Evolutionary conservation across 2,329 filamentous ascomycete species (phyloP), one percentile per base, ranked within the genome.

Genomic region (Balansia obtecta): DNA sequence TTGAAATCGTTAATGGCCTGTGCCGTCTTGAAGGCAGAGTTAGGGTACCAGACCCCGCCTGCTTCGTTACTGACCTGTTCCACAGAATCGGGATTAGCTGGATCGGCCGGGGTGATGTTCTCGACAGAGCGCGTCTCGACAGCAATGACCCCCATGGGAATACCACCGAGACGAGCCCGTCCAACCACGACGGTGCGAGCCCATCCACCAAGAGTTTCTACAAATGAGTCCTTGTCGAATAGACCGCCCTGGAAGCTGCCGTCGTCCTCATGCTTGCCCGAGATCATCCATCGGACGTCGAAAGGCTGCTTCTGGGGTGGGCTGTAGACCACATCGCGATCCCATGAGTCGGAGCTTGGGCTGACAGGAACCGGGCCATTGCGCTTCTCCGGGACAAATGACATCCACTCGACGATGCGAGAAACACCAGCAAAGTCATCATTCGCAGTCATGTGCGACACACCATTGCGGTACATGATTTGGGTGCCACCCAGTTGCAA

Each of bases 381-480:
- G 72, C 93, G 93, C 79, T 91, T 91, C 71, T 97, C 91, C 27
- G 93, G 93, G 32, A 98, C 86, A 63, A 89, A 98, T 2, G 91
- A 93, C 77, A 98, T 82, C 93, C 93, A 98, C 67, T 95, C 86
- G 46, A 97, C 88, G 65, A 98, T 97, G 78, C 94, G 94, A 62
- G 87, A 89, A 20, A 98, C 87, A 80, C 93, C 93, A 63, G 91
- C 90, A 61, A 98, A 97, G 73, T 98, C 93, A 63, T 98, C 91
- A 60, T 85, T 86, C 62, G 93, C 93, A 58, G 91, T 96, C 87
- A 97, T 91, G 75, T 98, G 93, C 20, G 93, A 97, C 41, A 98
- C 93, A 81, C 93, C 93, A 68, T 98, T 98, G 74, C 88, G 90
- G 82, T 98, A 97, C 93, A 98, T 98, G 79, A 98, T 98, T 72